A percentile compares a stretch with the other conserved stretches of the same genome.
Evolutionary conservation across 352 stramenopile genomes (phyloP).

Genomic region (Paralagenidium karlingii): DNA sequence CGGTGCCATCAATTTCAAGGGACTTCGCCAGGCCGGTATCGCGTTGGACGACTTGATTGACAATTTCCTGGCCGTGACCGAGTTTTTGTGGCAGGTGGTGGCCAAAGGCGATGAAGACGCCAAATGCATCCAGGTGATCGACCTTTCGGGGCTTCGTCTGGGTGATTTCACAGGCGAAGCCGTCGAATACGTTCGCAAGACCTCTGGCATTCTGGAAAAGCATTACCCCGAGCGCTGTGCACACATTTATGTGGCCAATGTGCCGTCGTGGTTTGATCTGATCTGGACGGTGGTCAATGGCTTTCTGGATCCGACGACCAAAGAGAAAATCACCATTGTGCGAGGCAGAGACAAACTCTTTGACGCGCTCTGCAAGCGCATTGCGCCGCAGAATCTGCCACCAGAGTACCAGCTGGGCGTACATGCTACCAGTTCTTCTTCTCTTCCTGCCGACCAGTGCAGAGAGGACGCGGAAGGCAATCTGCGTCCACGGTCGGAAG

Average conservation of each 20-base stretch:
- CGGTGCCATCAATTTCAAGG: slow-evolving; percentile 80
- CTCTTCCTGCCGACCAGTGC: no score
- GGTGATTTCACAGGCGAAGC: slow-evolving; percentile 78
- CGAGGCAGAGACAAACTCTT: slow-evolving; percentile 66
- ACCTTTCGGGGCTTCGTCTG: slow-evolving; percentile 73
- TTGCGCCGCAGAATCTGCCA: slow-evolving; percentile 64
- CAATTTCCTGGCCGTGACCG: slow-evolving; percentile 78
- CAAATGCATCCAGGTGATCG: slow-evolving; percentile 77
- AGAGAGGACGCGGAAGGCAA: no score
- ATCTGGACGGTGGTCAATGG: slow-evolving; percentile 89
- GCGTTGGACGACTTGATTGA: slow-evolving; percentile 71
- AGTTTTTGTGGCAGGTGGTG: slow-evolving; percentile 79
- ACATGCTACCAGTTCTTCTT: no score
- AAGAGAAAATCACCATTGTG: slow-evolving; percentile 87
- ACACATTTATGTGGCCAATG: slow-evolving; percentile 92
- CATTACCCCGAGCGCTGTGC: slow-evolving; percentile 90
- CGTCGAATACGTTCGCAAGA: slow-evolving; percentile 75
- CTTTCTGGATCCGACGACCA: slow-evolving; percentile 87
- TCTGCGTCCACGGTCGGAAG: no score
- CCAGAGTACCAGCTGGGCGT: slow-evolving; percentile 71
- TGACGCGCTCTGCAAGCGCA: slow-evolving; percentile 55
- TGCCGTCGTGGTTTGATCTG: slow-evolving; percentile 88
- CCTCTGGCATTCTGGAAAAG: slow-evolving; percentile 61
- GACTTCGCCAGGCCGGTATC: slow-evolving; percentile 58
- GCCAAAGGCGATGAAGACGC: slow-evolving; percentile 73